phyloP scores from a whole-genome alignment of 306 rosid species.

The Fagus sylvatica region DNA sequence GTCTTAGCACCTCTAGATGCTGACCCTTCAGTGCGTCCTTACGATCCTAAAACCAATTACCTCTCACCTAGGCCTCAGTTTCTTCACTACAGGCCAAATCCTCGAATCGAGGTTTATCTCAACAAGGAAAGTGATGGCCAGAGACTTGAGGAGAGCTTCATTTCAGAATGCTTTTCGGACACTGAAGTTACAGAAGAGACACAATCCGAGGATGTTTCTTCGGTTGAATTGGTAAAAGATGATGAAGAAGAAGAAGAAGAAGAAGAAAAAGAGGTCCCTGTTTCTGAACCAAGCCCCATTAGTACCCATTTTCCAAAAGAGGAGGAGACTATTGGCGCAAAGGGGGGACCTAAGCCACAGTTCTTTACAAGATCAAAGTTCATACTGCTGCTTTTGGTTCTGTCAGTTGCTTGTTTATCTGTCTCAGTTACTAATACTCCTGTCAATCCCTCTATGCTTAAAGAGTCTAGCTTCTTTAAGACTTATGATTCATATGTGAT shows the following conservation, averaged over 20 bases:
- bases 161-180: constrained; percentile 55
- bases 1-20: constrained; percentile 54
- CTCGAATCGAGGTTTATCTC: constrained; percentile 43
- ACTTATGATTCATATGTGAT: constrained; percentile 32
- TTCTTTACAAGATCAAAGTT: constrained; percentile 41
- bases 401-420: constrained; percentile 41
- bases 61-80: constrained; percentile 88
- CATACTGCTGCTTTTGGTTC: constrained; percentile 43
- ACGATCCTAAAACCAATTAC: constrained; percentile 80
- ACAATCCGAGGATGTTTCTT: constrained; percentile 58
- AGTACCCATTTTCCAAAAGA: constrained; percentile 20
- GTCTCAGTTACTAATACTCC: constrained; percentile 38
- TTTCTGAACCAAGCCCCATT: constrained; percentile 36
- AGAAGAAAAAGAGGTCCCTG: neutral
- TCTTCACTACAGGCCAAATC: constrained; percentile 73
- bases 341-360: constrained; percentile 28
- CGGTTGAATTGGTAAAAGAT: constrained; percentile 32
- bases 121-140: constrained; percentile 32
- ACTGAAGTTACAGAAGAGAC: constrained; percentile 57
- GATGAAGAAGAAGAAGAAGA: constrained; percentile 31
- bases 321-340: constrained; percentile 35
- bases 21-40: constrained; percentile 63
- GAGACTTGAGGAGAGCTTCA: constrained; percentile 48
- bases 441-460: constrained; percentile 26
- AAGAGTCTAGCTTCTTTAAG: constrained; percentile 29